Evolutionary conservation across 495 filamentous ascomycete species (phyloP).

Genomic region (Neurospora intermedia): DNA sequence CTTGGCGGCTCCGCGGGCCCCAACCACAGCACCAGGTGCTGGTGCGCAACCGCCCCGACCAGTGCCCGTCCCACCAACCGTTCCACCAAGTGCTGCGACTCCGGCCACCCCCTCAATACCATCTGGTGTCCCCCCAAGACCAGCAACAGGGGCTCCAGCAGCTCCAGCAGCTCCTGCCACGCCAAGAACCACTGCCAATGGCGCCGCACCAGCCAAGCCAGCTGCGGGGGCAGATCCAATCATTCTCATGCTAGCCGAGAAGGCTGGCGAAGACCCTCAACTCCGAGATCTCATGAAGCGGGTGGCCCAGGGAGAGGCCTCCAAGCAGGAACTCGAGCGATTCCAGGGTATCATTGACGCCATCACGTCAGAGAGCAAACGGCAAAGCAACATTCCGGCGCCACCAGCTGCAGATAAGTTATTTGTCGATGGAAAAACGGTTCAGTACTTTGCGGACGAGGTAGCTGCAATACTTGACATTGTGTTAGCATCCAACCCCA

Average conservation of each 20-base stretch:
- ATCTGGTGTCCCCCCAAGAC: background rate
- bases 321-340: conserved; percentile 63
- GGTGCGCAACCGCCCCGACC: conserved; percentile 2
- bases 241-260: conserved; percentile 83
- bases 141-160: conserved; percentile 15
- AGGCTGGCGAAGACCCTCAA: conserved; percentile 72
- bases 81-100: background rate
- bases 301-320: conserved; percentile 80
- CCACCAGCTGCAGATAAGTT: conserved; percentile 34
- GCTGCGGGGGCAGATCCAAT: conserved; percentile 69
- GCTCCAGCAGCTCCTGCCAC: conserved; percentile 15
- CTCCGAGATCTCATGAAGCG: conserved; percentile 95
- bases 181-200: conserved; percentile 6
- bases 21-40: background rate
- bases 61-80: background rate
- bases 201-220: conserved; percentile 13
- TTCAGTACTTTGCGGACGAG: conserved; percentile 40
- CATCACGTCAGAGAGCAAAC: conserved; percentile 51
- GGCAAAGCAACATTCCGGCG: conserved; percentile 24
- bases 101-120: conserved; percentile 7
- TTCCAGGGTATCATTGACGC: conserved; percentile 93
- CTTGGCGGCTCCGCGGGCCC: background rate
- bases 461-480: conserved; percentile 38
- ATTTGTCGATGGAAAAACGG: conserved; percentile 31
- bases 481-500: conserved; percentile 33